Conservation (phyloP, 352 stramenopile genomes). For the Thraustochytrium sp. region DNA sequence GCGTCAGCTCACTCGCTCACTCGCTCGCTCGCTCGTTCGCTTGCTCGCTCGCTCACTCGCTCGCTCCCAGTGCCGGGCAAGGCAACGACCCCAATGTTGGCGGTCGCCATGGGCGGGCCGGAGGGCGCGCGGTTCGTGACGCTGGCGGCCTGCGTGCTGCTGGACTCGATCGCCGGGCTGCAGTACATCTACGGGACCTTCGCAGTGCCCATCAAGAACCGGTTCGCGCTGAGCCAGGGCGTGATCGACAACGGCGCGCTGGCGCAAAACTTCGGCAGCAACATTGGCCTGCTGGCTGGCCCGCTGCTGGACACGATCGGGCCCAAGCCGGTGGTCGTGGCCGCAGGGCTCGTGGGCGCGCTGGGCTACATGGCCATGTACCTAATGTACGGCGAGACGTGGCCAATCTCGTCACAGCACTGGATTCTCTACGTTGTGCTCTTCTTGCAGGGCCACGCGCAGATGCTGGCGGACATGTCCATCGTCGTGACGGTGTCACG, state of each 20-base stretch:
- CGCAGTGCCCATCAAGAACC: conserved; percentile 32
- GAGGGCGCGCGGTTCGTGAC: conserved; percentile 1
- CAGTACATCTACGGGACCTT: conserved; percentile 39
- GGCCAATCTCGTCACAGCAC: neutral
- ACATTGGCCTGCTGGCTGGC: conserved; percentile 5
- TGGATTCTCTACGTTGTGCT: conserved; percentile 10
- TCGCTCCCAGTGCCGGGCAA: no score
- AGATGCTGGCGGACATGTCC: conserved; percentile 35
- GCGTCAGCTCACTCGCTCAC: neutral
- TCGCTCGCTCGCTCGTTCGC: no score
- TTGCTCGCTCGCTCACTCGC: no score
- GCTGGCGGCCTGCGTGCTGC: conserved; percentile 31
- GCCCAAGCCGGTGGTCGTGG: neutral
- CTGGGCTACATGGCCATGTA: neutral
- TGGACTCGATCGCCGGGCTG: conserved; percentile 6
- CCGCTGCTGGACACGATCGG: conserved; percentile 7
- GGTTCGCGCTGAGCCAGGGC: conserved; percentile 2
- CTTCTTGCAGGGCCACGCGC: conserved; percentile 24
- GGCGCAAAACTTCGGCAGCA: conserved; percentile 16
- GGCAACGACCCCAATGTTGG: no score
- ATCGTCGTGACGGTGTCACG: conserved; percentile 4
- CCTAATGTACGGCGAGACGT: neutral
- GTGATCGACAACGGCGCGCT: conserved; percentile 14
- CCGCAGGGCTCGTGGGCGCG: neutral
- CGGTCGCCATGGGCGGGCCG: no score